Percentiles rank a stretch among this genome's conserved stretches.
Evolutionary conservation across 176 grass and related monocot genomes (phyloP).

Genomic region (Hordeum vulgare): DNA sequence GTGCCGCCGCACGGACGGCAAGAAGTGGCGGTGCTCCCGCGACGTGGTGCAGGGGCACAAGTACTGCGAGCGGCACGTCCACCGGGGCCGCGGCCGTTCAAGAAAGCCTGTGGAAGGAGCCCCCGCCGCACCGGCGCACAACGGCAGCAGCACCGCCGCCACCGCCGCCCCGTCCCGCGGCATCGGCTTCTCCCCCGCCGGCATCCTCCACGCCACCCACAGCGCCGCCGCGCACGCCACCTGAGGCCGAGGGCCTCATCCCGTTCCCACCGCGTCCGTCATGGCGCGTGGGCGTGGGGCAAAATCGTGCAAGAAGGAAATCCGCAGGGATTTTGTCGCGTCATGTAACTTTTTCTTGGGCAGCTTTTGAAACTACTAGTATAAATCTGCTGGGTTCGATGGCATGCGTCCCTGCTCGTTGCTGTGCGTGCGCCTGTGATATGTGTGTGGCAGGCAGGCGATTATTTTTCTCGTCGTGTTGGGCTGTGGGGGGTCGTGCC

Average conservation of each 20-base stretch:
- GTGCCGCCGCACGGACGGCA: slow-evolving; percentile 91
- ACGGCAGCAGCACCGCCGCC: background rate
- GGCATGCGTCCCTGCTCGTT: background rate
- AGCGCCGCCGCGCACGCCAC: slow-evolving; percentile 37
- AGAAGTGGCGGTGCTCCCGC: slow-evolving; percentile 98
- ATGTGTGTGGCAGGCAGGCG: background rate
- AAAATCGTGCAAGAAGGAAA: background rate
- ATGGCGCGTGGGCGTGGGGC: background rate
- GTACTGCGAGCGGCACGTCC: slow-evolving; percentile 99
- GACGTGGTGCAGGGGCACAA: slow-evolving; percentile 89
- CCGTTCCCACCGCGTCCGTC: background rate
- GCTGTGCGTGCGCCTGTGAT: background rate
- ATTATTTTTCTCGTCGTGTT: slow-evolving; percentile 36
- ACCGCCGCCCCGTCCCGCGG: slow-evolving; percentile 12
- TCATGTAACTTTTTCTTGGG: background rate
- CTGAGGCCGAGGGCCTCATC: background rate
- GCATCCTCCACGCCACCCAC: slow-evolving; percentile 45
- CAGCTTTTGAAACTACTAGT: slow-evolving; percentile 3
- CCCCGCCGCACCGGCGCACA: slow-evolving; percentile 3
- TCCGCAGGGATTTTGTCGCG: slow-evolving; percentile 30
- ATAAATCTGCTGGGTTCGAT: slow-evolving; percentile 3
- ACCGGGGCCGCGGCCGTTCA: slow-evolving; percentile 96
- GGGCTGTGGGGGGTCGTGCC: slow-evolving; percentile 13
- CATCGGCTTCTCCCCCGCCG: slow-evolving; percentile 54
- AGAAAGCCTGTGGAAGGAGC: slow-evolving; percentile 97